Evolutionary conservation across 1,284 basidiomycete species (phyloP).

Genomic region (Ganoderma resinaceum): DNA sequence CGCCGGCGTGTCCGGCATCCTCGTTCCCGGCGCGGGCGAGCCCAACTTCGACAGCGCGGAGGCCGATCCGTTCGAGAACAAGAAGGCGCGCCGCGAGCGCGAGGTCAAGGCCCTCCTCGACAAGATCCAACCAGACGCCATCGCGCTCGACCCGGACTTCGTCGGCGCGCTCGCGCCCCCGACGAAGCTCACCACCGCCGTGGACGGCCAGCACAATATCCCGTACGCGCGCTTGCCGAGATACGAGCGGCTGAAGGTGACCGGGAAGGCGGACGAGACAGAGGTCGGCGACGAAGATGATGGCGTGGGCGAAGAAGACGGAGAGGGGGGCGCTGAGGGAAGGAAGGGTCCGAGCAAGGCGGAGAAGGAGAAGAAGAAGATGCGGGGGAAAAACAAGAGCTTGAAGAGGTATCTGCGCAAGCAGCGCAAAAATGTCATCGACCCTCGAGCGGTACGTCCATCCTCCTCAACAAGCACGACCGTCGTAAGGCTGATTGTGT

Average conservation of each 20-base stretch:
- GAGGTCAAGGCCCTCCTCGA: conserved; percentile 93
- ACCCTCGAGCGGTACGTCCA: conserved; percentile 78
- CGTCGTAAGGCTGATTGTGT: conserved; percentile 11
- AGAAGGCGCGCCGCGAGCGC: conserved; percentile 83
- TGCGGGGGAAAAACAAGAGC: conserved; percentile 86
- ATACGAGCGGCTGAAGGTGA: conserved; percentile 72
- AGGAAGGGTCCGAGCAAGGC: conserved; percentile 37
- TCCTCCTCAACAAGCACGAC: conserved; percentile 11
- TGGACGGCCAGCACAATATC: conserved; percentile 58
- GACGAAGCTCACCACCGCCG: conserved; percentile 62
- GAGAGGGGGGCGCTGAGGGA: conserved; percentile 36
- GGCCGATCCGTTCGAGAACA: conserved; percentile 94
- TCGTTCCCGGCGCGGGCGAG: conserved; percentile 94
- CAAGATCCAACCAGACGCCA: conserved; percentile 96
- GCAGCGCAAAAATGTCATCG: conserved; percentile 93
- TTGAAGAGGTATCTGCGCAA: conserved; percentile 86
- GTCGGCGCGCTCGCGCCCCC: conserved; percentile 76
- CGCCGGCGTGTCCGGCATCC: conserved; percentile 81
- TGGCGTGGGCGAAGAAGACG: conserved; percentile 48
- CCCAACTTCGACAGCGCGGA: conserved; percentile 95
- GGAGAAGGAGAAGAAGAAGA: conserved; percentile 80
- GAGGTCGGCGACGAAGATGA: conserved; percentile 46
- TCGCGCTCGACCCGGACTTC: conserved; percentile 88
- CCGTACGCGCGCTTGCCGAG: conserved; percentile 79
- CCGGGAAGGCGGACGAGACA: conserved; percentile 78